Base-by-base conservation (phyloP, 2,329 filamentous ascomycete species). In the Talaromyces sp. region DNA sequence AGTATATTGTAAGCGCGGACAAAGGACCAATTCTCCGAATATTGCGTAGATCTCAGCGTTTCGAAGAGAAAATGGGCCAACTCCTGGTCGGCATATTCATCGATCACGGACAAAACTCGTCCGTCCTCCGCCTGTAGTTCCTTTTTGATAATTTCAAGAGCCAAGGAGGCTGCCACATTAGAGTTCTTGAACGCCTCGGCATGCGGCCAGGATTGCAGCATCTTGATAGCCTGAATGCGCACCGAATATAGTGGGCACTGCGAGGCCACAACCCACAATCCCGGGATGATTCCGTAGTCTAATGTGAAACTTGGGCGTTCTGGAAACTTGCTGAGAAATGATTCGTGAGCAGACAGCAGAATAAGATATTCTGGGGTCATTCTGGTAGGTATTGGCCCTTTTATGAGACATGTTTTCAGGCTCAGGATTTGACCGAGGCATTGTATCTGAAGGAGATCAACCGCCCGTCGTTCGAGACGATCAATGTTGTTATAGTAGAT, bases 101-200 rank as follows among this genome's bases (percentile, higher is more conserved):
- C 49, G 10, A 31, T 53, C 15, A 53, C 17, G 27, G 49, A 29
- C 49, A 53, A n/a, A 17, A 5, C 49, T n/a, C 2, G 7, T 4
- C 27, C 25, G 15, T 53, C 13, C 7, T n/a, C 49, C 15, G 25
- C 3, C 49, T 29, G 49, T 29, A 53, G 6, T 17, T 53, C 49
- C 25, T 22, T 53, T n/a, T 31, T 53, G 49, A 53, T 53, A 31
- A 53, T 53, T 7, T 53, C 49, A n/a, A 53, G 25, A n/a, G 49
- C 49, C 31, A 58, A 22, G 5, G 34, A 63, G 65, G 43, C 69
- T 15, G 49, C 27, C 10, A 56, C 1, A 40, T 63, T 63, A n/a
- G 61, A 63, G 17, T 63, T 56, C 15, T 51, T 54, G 5, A 56
- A 34, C 5, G 27, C 49, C 27, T 63, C 61, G 19, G 15, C 27